These are phyloP conservation scores for Alternaria sp. DNA, from an alignment of 2,329 filamentous ascomycete species.

Conservation along the genomic window DNA sequence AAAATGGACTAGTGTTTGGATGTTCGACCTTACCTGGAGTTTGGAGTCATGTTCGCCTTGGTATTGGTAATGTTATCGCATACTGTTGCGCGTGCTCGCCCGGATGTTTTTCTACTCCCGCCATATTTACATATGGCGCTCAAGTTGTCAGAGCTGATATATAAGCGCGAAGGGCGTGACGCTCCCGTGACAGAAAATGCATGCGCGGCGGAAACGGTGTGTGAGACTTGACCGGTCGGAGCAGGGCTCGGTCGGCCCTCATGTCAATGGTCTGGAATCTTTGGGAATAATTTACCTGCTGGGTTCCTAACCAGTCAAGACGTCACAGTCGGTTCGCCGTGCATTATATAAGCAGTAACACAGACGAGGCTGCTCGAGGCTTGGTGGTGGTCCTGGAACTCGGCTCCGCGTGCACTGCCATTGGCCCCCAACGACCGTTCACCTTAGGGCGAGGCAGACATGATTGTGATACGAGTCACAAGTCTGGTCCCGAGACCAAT, in stretches of 20 bases:
- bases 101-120: not conserved
- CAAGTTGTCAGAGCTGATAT: not conserved
- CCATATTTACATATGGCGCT: not conserved
- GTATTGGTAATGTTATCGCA: not conserved
- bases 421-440: conserved; percentile 7
- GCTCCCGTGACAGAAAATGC: not conserved
- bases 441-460: conserved; percentile 20
- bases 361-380: conserved; percentile 1
- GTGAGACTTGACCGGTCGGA: conserved; percentile 2
- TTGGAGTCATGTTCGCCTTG: not conserved
- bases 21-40: not conserved
- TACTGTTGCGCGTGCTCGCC: not conserved
- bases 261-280: not conserved
- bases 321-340: not conserved
- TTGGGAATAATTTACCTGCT: not conserved
- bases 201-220: not conserved
- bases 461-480: conserved; percentile 10
- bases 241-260: not conserved
- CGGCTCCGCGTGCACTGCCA: conserved; percentile 9
- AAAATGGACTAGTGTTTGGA: not conserved
- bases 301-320: not conserved
- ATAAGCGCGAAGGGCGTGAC: not conserved
- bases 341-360: conserved; percentile 2
- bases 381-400: conserved; percentile 7
- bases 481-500: not conserved